Conservation (phyloP, 2,329 filamentous ascomycete genomes). For the Immersiporthe knoxdaviesiana region DNA sequence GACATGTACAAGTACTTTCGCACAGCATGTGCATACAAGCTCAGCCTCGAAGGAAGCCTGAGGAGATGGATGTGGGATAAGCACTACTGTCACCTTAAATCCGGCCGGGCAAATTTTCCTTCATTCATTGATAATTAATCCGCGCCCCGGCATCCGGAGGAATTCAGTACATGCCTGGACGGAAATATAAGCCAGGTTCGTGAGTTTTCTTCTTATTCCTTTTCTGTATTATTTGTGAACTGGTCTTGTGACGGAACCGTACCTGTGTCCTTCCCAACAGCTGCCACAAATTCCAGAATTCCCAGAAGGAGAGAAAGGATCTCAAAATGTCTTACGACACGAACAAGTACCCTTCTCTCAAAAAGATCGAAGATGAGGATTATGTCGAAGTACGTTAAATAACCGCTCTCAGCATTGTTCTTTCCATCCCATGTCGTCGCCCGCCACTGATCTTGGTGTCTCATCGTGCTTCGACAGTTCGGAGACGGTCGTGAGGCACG, state of each 20-base stretch:
- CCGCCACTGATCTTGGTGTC: neutral
- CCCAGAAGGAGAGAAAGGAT: too few relatives aligned
- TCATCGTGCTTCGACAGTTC: neutral
- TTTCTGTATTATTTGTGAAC: neutral
- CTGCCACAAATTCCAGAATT: too few relatives aligned
- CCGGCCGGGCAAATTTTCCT: neutral
- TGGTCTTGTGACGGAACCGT: neutral
- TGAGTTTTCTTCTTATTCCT: neutral
- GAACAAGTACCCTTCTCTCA: slow-evolving; percentile 5
- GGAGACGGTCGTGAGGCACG: slow-evolving; percentile 13
- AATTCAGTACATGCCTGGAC: neutral
- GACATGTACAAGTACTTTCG: neutral
- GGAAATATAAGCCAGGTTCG: neutral
- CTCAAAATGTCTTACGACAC: neutral
- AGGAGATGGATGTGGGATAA: neutral
- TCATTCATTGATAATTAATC: neutral
- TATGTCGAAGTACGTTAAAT: neutral
- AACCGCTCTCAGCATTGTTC: neutral
- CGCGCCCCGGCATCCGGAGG: neutral
- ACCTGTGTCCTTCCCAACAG: neutral
- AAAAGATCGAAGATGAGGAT: neutral
- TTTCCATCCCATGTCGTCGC: neutral
- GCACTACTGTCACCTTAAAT: neutral
- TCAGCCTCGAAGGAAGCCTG: neutral
- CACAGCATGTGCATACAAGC: neutral